Evolutionary conservation across 805 yeast genomes (phyloP), one percentile per base, ranked within the genome.

Genomic region (Yamadazyma tumulicola): DNA sequence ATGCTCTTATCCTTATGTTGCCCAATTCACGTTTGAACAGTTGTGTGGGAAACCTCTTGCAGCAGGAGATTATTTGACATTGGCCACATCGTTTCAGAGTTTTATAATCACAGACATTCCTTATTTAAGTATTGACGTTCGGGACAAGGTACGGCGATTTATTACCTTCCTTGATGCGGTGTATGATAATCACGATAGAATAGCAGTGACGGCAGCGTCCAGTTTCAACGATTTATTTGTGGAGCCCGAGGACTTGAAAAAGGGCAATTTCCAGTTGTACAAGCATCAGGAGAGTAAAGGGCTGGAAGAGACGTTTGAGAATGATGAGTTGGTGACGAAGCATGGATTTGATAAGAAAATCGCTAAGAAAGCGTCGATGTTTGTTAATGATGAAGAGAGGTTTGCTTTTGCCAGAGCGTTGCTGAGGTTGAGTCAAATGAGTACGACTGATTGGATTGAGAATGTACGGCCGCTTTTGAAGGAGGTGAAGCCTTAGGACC

Each of bases 331-430:
- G 56, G 85, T 83, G 15, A 72, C 69, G n/a, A 72, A 79, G 40
- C 87, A 85, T 57, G 94, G 93, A 0, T 81, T 85, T 43, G 84
- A 81, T 46, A 74, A 78, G 41, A 77, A 77, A 42, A 67, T 83
- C 39, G 89, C 86, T 8, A 73, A 77, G 46, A 77, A 78, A 52
- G 84, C 88, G 1, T 54, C 77, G 46, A 75, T 85, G 75, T 91
- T 93, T 64, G 85, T 85, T 31, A 74, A 93, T 26, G 97, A 88
- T 59, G 98, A 91, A 59, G 98, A 91, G 62, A 76, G 82, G 57
- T 93, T 91, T 65, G 98, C 98, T 14, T 91, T 91, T 68, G 96
- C 96, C 0, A 75, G 98, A 54, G 97, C 97, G 0, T 67, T 91
- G 39, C 81, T 93, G 48, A 77, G 98, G 55, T 69, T 93, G 46